These are phyloP conservation scores for Cyclotella distinguenda DNA, from an alignment of 108 stramenopile species.

Conservation along the genomic window DNA sequence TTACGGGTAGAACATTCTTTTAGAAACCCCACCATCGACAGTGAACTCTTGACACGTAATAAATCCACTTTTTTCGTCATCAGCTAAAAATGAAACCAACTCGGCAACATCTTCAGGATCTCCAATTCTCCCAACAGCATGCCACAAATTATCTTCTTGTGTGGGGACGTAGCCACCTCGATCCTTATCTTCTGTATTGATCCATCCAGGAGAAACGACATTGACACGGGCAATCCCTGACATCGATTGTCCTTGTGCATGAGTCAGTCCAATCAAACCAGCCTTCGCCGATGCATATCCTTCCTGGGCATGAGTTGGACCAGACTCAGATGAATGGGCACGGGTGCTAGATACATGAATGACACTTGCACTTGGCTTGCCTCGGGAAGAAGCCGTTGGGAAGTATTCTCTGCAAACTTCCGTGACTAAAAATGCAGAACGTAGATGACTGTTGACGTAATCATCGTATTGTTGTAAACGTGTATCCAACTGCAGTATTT, in stretches of 20 bases:
- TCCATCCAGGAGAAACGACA: slow-evolving; percentile 29
- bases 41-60: slow-evolving; percentile 24
- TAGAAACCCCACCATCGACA: slow-evolving; percentile 20
- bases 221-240: slow-evolving; percentile 18
- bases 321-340: slow-evolving; percentile 15
- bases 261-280: slow-evolving; percentile 22
- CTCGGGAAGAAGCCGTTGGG: background rate
- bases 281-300: slow-evolving; percentile 25
- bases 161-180: slow-evolving; percentile 4
- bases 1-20: slow-evolving; percentile 23
- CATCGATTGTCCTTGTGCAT: slow-evolving; percentile 22
- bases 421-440: slow-evolving; percentile 21
- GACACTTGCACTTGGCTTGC: slow-evolving; percentile 7
- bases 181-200: slow-evolving; percentile 14
- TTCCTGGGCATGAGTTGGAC: slow-evolving; percentile 5
- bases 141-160: slow-evolving; percentile 17
- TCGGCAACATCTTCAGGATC: slow-evolving; percentile 15
- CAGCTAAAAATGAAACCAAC: slow-evolving; percentile 21
- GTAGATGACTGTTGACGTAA: slow-evolving; percentile 12
- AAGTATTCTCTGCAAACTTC: slow-evolving; percentile 21
- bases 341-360: slow-evolving; percentile 22
- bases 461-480: slow-evolving; percentile 12
- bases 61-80: slow-evolving; percentile 26
- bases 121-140: slow-evolving; percentile 19
- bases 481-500: background rate